Evolutionary conservation across 768 basidiomycete genomes (phyloP).

Genomic region (Russula compacta): DNA sequence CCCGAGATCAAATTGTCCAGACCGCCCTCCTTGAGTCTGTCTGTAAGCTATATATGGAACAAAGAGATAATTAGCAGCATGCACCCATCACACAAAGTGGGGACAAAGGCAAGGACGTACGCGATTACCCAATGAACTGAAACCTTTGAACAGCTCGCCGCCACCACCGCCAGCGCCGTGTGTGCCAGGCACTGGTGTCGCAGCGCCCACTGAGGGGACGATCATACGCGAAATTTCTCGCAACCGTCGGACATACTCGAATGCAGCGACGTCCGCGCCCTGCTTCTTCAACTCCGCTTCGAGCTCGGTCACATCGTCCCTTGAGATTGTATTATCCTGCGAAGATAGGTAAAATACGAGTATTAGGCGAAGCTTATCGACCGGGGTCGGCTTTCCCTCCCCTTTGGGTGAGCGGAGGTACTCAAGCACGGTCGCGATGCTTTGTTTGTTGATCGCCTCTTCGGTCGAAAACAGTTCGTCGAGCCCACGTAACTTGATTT

Average conservation of each 20-base stretch:
- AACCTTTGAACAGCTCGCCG: slow-evolving; percentile 87
- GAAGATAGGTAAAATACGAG: slow-evolving; percentile 93
- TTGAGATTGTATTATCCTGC: slow-evolving; percentile 68
- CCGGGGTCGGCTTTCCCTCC: slow-evolving; percentile 54
- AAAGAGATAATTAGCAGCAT: neutral
- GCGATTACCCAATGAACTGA: slow-evolving; percentile 83
- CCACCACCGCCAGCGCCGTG: slow-evolving; percentile 47
- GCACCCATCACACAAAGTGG: neutral
- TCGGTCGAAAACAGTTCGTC: slow-evolving; percentile 98
- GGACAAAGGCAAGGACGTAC: slow-evolving; percentile 36
- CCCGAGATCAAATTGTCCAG: slow-evolving; percentile 94
- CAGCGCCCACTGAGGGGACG: slow-evolving; percentile 50
- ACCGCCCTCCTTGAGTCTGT: slow-evolving; percentile 90
- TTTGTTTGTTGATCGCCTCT: slow-evolving; percentile 85
- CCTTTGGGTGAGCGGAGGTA: slow-evolving; percentile 68
- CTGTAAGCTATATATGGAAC: slow-evolving; percentile 58
- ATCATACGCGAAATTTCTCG: slow-evolving; percentile 93
- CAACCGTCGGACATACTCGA: slow-evolving; percentile 88
- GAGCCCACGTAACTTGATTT: slow-evolving; percentile 89
- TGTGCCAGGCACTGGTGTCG: slow-evolving; percentile 55
- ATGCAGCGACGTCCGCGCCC: slow-evolving; percentile 72
- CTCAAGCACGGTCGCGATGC: slow-evolving; percentile 72
- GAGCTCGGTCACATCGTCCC: slow-evolving; percentile 82
- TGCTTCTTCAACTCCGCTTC: slow-evolving; percentile 78
- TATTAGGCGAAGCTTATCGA: slow-evolving; percentile 88